Percentiles rank a stretch among this genome's conserved stretches.
Conservation (phyloP, 768 basidiomycete species). For the Leccinum disarticulatum region DNA sequence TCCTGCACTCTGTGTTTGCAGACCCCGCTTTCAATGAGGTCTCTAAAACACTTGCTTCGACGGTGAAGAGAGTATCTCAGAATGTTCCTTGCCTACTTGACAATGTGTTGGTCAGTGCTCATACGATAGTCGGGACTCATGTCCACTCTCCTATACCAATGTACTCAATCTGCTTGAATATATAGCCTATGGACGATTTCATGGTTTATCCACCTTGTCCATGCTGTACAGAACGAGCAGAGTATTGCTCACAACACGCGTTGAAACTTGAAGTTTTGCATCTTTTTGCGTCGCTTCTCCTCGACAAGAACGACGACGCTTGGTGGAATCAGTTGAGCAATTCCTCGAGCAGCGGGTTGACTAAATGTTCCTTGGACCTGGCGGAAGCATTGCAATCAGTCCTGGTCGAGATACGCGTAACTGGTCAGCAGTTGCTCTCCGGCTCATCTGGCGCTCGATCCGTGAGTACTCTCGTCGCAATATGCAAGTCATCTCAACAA, state of each 20-base stretch:
- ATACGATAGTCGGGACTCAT: slow-evolving; percentile 14
- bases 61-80: slow-evolving; percentile 13
- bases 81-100: slow-evolving; percentile 8
- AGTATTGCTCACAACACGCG: slow-evolving; percentile 30
- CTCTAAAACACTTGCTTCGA: slow-evolving; percentile 14
- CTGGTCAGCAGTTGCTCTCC: slow-evolving; percentile 21
- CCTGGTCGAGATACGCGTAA: slow-evolving; percentile 19
- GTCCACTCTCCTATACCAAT: slow-evolving; percentile 12
- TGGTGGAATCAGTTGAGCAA: background rate
- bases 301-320: slow-evolving; percentile 33
- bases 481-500: background rate
- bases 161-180: slow-evolving; percentile 25
- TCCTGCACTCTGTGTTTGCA: slow-evolving; percentile 20
- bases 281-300: slow-evolving; percentile 41
- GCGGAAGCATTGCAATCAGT: slow-evolving; percentile 24
- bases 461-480: slow-evolving; percentile 26
- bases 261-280: slow-evolving; percentile 43
- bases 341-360: background rate
- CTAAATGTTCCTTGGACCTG: slow-evolving; percentile 12
- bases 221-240: slow-evolving; percentile 24
- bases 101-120: slow-evolving; percentile 31
- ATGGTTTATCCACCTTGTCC: slow-evolving; percentile 40
- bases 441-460: slow-evolving; percentile 1
- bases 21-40: slow-evolving; percentile 15
- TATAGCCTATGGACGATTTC: slow-evolving; percentile 54